These are phyloP conservation scores for Scleroderma citrinum DNA, from an alignment of 768 basidiomycete species.

Conservation along the genomic window DNA sequence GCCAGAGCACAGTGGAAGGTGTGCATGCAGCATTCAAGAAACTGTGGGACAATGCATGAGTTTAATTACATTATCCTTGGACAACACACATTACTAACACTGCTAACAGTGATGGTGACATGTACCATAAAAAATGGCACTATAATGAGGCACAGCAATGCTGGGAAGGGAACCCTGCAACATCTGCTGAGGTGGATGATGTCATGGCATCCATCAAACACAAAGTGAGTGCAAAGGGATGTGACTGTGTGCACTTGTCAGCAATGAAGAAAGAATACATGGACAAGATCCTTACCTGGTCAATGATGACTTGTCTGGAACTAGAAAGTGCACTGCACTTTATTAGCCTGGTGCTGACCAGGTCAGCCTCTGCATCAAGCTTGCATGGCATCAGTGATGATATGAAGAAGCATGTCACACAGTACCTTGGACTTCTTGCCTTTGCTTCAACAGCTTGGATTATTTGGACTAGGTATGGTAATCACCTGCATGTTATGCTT, in stretches of 20 bases:
- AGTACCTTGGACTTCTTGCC: background rate
- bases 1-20: too few species aligned
- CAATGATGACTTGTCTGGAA: background rate
- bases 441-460: background rate
- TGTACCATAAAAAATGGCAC: conserved; percentile 9
- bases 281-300: background rate
- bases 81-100: too few species aligned
- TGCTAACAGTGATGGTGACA: too few species aligned
- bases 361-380: too few species aligned
- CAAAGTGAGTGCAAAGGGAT: conserved; percentile 14
- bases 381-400: background rate
- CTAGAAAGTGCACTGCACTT: background rate
- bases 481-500: too few species aligned
- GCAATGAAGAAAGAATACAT: conserved; percentile 15
- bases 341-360: background rate
- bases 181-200: conserved; percentile 15
- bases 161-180: conserved; percentile 27
- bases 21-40: too few species aligned
- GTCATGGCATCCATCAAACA: conserved; percentile 23
- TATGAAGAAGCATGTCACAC: background rate
- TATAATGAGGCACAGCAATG: conserved; percentile 14
- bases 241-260: conserved; percentile 19
- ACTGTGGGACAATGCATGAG: too few species aligned
- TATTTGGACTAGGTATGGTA: conserved; percentile 1
- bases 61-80: too few species aligned